Evolutionary conservation across 805 yeast genomes (phyloP).

Genomic region (Sugiyamaella americana): DNA sequence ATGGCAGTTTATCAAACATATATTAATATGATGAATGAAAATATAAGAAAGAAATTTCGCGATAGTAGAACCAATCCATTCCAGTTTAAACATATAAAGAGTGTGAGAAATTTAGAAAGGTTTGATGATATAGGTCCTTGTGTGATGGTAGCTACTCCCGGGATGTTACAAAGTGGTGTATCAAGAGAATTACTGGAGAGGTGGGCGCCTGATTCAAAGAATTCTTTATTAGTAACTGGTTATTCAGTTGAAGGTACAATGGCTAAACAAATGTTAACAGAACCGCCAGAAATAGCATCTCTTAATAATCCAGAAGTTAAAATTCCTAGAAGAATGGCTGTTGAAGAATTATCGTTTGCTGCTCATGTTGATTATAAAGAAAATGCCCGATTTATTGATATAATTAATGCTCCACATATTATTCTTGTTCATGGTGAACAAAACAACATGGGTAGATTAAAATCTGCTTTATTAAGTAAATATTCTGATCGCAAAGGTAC

Average conservation of each 20-base stretch:
- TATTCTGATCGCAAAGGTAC: slow-evolving; percentile 77
- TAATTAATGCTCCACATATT: slow-evolving; percentile 76
- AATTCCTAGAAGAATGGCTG: slow-evolving; percentile 78
- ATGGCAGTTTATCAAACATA: slow-evolving; percentile 97
- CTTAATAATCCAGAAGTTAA: slow-evolving; percentile 70
- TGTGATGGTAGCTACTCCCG: slow-evolving; percentile 95
- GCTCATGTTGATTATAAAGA: slow-evolving; percentile 98
- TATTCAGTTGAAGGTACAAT: slow-evolving; percentile 97
- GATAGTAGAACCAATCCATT: slow-evolving; percentile 85
- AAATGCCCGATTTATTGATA: slow-evolving; percentile 83
- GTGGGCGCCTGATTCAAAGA: slow-evolving; percentile 97
- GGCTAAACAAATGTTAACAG: slow-evolving; percentile 84
- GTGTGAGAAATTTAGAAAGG: slow-evolving; percentile 69
- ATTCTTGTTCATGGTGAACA: slow-evolving; percentile 96
- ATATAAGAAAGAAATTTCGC: slow-evolving; percentile 65
- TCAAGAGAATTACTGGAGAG: slow-evolving; percentile 85
- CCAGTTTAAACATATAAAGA: slow-evolving; percentile 77
- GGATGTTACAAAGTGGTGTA: slow-evolving; percentile 96
- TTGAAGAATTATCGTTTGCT: slow-evolving; percentile 97
- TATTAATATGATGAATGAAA: slow-evolving; percentile 95
- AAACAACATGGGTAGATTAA: slow-evolving; percentile 96
- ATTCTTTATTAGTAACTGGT: slow-evolving; percentile 85
- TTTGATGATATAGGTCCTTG: slow-evolving; percentile 94
- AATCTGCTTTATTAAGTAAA: slow-evolving; percentile 84
- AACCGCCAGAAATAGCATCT: slow-evolving; percentile 87